Evolutionary conservation across 192 early-diverging fungal species (phyloP).

Genomic region (Chytriomyces confervae): DNA sequence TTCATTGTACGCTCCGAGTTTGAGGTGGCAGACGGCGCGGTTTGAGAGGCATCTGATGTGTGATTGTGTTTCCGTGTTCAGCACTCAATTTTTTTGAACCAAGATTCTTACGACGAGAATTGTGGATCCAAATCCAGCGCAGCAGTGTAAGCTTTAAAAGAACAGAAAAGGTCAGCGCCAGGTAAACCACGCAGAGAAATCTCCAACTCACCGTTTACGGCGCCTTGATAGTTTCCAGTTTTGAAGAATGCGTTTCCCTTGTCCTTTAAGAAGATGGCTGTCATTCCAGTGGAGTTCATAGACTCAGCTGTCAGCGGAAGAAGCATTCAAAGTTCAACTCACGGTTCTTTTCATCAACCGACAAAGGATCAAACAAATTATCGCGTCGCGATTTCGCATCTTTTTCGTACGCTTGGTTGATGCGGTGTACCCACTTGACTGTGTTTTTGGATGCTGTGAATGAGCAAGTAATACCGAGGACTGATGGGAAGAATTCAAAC

Average conservation of each 20-base stretch:
- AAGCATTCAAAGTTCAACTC: neutral
- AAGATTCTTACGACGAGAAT: slow-evolving; percentile 57
- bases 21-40: slow-evolving; percentile 69
- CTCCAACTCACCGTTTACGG: slow-evolving; percentile 54
- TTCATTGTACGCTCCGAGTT: slow-evolving; percentile 57
- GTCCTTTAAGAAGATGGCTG: slow-evolving; percentile 60
- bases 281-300: neutral
- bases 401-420: slow-evolving; percentile 40
- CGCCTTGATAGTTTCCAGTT: slow-evolving; percentile 61
- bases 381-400: slow-evolving; percentile 16
- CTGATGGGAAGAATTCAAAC: slow-evolving; percentile 21
- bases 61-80: neutral
- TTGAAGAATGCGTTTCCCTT: slow-evolving; percentile 76
- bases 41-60: slow-evolving; percentile 62
- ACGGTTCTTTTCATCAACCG: slow-evolving; percentile 39
- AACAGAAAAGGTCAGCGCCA: neutral
- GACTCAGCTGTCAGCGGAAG: neutral
- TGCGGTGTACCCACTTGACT: slow-evolving; percentile 57
- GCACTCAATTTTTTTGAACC: neutral
- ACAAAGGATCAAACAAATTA: slow-evolving; percentile 12
- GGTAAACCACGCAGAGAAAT: neutral
- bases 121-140: slow-evolving; percentile 68
- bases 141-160: slow-evolving; percentile 60
- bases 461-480: neutral
- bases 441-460: neutral